Percentiles rank a stretch among this genome's conserved stretches.
phyloP scores from a whole-genome alignment of 2,329 filamentous ascomycete species.

The Monilinia aucupariae region DNA sequence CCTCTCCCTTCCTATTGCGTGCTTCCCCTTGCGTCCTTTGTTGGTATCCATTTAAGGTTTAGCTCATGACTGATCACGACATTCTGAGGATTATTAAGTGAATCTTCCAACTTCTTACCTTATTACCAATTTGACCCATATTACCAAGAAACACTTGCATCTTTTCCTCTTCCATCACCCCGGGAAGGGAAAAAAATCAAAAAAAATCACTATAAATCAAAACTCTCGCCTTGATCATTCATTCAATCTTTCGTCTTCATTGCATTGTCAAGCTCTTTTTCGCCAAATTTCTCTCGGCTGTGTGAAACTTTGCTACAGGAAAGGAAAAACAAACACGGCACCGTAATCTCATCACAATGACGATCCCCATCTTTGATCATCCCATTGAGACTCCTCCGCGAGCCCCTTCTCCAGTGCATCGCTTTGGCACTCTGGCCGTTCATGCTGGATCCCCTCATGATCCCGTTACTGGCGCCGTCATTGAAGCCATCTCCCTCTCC shows the following conservation, averaged over 20 bases:
- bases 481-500: slow-evolving; percentile 90
- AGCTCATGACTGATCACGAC: not conserved
- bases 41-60: not conserved
- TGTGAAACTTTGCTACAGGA: not conserved
- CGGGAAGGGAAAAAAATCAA: not conserved
- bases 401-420: slow-evolving; percentile 66
- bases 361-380: slow-evolving; percentile 37
- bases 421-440: slow-evolving; percentile 89
- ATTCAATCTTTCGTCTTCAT: not conserved
- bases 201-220: not conserved
- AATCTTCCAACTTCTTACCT: not conserved
- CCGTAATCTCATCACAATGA: slow-evolving; percentile 25
- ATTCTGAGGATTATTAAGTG: no score
- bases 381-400: slow-evolving; percentile 68
- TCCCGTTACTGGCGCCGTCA: slow-evolving; percentile 87
- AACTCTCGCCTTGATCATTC: not conserved
- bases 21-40: slow-evolving; percentile 10
- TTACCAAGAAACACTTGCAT: slow-evolving; percentile 6
- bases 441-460: slow-evolving; percentile 91
- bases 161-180: not conserved
- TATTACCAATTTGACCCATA: slow-evolving; percentile 11
- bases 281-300: not conserved
- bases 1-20: no score
- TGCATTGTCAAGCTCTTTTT: not conserved
- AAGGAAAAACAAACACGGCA: not conserved